Percentiles rank a stretch among this genome's conserved stretches.
phyloP scores from a whole-genome alignment of 2,329 filamentous ascomycete genomes.

The Dendrostoma leiphaemia region DNA sequence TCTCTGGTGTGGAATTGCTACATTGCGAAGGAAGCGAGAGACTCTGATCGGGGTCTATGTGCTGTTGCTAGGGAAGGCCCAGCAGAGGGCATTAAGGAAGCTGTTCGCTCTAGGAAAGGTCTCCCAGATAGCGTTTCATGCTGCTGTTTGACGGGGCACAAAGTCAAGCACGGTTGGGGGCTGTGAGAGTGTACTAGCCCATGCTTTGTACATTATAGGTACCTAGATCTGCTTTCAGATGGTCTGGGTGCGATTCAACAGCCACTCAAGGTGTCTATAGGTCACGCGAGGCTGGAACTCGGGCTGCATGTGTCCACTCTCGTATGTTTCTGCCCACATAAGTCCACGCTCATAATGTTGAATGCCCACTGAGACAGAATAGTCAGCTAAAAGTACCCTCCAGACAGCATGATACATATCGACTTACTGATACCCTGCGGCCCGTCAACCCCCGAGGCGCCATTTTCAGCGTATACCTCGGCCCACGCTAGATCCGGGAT shows the following conservation, averaged over 20 bases:
- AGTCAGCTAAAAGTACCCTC: constrained; percentile 20
- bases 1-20: no score
- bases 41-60: no score
- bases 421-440: constrained; percentile 4
- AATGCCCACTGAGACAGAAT: constrained; percentile 22
- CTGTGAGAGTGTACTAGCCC: no score
- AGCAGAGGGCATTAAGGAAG: no score
- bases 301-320: constrained; percentile 34
- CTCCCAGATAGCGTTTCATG: no score
- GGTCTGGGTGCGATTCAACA: constrained; percentile 21
- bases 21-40: no score
- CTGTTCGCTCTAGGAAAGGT: no score
- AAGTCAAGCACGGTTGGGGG: no score
- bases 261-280: constrained; percentile 34
- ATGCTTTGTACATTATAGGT: no score
- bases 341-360: constrained; percentile 35
- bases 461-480: background rate
- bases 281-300: constrained; percentile 31
- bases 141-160: no score
- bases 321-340: constrained; percentile 34
- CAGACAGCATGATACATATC: background rate
- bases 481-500: constrained; percentile 4
- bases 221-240: no score
- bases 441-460: background rate
- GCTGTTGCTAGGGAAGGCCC: no score